Base-by-base conservation (phyloP, 225 moss, liverwort and hornwort genomes). In the Marchantia paleacea region DNA sequence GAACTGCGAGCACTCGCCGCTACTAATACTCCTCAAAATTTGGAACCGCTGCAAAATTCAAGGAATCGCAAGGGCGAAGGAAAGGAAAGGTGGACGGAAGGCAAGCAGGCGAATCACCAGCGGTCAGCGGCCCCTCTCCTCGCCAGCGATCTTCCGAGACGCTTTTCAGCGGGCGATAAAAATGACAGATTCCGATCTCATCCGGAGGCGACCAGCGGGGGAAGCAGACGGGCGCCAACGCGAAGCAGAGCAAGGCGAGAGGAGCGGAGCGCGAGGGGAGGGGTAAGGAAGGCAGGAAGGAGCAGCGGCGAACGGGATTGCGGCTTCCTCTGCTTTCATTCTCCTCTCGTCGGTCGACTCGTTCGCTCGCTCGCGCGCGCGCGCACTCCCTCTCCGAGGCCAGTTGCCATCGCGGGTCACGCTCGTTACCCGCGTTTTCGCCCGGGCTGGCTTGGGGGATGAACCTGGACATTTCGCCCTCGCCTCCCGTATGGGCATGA, bases 401-500 rank as follows among this genome's bases (percentile, higher is more conserved):
- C 65, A 26, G 74, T 16, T 11, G 29, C 47, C 12, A 77, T 55
- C 53, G 29, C 79, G 79, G 57, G 75, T 75, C 55, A 9, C 30
- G 30, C 58, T 31, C 0, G 52, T 69, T 19, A 70, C 79, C 79
- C 79, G 79, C 79, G 68, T 39, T 79, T 79, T 53, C 69, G 79
- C 79, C 79, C 79, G 79, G 15, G 53, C 66, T 52, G 10, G 10
- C 39, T 2, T 52, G 68, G 79, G 79, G 78, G 49, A 68, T 79
- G 79, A 53, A 79, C 55, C 79, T 79, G 69, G 79, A 69, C 79
- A 65, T 31, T 39, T 3, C 2, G 24, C 7, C 20, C 11, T 8
- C 9, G 4, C 24, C 54, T 10, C 12, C 28, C 0, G 0, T 26
- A 11, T 4, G 25, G 12, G 22, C 1, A 0, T 13, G 52, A n/a